Percentiles rank a stretch among this genome's conserved stretches.
Evolutionary conservation across 2,329 filamentous ascomycete species (phyloP).

Genomic region (Pseudocercospora vitis): DNA sequence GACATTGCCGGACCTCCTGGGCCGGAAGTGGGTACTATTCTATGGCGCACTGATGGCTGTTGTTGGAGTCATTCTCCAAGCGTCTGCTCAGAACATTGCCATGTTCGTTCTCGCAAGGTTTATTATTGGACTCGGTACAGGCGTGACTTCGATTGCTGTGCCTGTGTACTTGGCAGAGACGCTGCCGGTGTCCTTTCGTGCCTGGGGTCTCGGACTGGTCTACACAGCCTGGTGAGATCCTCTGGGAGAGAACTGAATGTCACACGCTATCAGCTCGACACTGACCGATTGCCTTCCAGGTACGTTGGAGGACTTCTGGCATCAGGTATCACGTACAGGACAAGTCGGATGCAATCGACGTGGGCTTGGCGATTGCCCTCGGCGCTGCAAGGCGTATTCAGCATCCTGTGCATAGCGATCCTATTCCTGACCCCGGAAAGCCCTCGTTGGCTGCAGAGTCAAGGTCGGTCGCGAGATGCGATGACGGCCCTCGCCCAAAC

Average conservation of each 20-base stretch:
- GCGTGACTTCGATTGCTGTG: constrained; percentile 9
- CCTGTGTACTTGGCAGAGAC: constrained; percentile 13
- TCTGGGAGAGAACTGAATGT: too few relatives aligned
- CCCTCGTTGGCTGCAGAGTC: constrained; percentile 57
- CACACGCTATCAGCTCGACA: too few relatives aligned
- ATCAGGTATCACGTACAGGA: constrained; percentile 49
- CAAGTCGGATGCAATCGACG: constrained; percentile 39
- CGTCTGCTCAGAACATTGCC: constrained; percentile 40
- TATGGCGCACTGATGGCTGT: constrained; percentile 47
- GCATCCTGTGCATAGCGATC: constrained; percentile 45
- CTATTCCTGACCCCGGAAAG: constrained; percentile 57
- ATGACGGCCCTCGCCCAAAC: constrained; percentile 21
- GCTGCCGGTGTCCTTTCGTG: constrained; percentile 9
- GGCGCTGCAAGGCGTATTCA: constrained; percentile 52
- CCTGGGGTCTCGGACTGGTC: constrained; percentile 19
- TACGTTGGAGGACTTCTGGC: constrained; percentile 47
- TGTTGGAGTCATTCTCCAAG: constrained; percentile 44
- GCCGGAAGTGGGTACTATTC: constrained; percentile 47
- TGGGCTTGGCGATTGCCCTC: constrained; percentile 56
- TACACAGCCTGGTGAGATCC: constrained; percentile 46
- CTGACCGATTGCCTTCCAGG: constrained; percentile 40
- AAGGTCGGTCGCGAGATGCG: constrained; percentile 53
- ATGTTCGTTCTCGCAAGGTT: constrained; percentile 45
- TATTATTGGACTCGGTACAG: constrained; percentile 35
- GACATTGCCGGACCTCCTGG: constrained; percentile 31